Percentiles rank a stretch among this genome's conserved stretches.
Conservation (phyloP, 345 rosid genomes). For the Salix exigua region DNA sequence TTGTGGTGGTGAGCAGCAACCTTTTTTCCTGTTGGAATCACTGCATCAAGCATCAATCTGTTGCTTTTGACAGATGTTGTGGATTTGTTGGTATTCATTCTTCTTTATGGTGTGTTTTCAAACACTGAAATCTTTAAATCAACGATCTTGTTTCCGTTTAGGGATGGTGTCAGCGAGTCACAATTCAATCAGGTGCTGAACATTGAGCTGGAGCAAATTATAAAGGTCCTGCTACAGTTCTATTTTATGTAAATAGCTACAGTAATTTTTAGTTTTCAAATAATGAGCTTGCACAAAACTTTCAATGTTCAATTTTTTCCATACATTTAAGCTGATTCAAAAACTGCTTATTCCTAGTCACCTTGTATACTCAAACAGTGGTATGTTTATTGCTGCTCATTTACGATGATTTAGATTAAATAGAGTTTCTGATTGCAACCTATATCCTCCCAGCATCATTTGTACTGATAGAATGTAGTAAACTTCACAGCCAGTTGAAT, state of each 20-base stretch:
- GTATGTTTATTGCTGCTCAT: neutral
- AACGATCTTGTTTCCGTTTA: conserved; percentile 21
- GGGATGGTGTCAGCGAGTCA: conserved; percentile 95
- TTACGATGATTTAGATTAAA: neutral
- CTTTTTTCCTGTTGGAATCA: neutral
- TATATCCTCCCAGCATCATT: neutral
- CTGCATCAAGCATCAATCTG: neutral
- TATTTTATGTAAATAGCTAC: neutral
- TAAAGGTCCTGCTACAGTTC: conserved; percentile 41
- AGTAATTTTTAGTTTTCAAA: neutral
- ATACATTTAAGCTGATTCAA: neutral
- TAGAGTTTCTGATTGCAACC: neutral
- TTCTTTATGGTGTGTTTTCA: neutral
- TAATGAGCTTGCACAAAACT: too few species aligned
- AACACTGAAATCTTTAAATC: conserved; percentile 1
- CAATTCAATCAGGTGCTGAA: conserved; percentile 86
- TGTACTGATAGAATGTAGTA: too few species aligned
- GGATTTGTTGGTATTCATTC: neutral
- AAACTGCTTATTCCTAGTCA: too few species aligned
- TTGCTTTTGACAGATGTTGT: neutral
- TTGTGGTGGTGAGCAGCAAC: neutral
- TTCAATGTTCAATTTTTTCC: neutral
- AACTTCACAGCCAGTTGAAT: neutral
- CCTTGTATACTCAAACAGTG: too few species aligned
- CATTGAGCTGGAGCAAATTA: conserved; percentile 77